A percentile compares a stretch with the other conserved stretches of the same genome.
phyloP scores from a whole-genome alignment of 2,329 filamentous ascomycete species.

The Teratosphaeria epicoccoides region DNA sequence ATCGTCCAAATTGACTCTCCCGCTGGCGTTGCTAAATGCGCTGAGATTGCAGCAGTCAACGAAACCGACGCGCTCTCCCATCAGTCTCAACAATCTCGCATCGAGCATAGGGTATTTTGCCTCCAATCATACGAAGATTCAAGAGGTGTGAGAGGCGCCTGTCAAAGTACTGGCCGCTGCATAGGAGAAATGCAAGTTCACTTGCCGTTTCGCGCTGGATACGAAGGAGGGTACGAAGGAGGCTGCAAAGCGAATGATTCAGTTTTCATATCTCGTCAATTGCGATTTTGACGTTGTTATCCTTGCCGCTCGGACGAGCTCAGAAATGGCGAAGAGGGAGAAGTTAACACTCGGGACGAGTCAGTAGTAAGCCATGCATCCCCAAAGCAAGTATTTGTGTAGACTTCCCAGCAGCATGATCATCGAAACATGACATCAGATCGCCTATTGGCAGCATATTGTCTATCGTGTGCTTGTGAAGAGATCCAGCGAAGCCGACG shows the following conservation, averaged over 20 bases:
- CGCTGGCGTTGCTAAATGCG: slow-evolving; percentile 28
- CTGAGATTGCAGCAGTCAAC: slow-evolving; percentile 39
- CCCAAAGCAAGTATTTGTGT: too few relatives aligned
- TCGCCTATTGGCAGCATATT: too few relatives aligned
- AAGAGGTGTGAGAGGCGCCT: slow-evolving; percentile 7
- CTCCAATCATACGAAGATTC: slow-evolving; percentile 8
- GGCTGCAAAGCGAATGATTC: slow-evolving; percentile 4
- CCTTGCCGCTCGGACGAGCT: slow-evolving; percentile 7
- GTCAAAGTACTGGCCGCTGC: slow-evolving; percentile 7
- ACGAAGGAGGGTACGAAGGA: slow-evolving; percentile 9
- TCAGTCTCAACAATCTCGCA: slow-evolving; percentile 45
- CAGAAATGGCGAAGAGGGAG: slow-evolving; percentile 5
- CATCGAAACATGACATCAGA: too few relatives aligned
- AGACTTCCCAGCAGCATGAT: too few relatives aligned
- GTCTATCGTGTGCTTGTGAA: too few relatives aligned
- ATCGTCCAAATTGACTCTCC: slow-evolving; percentile 36
- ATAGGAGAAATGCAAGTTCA: slow-evolving; percentile 7
- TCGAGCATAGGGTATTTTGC: slow-evolving; percentile 8
- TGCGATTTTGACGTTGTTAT: slow-evolving; percentile 10
- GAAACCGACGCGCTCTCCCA: slow-evolving; percentile 39
- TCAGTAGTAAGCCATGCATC: too few relatives aligned
- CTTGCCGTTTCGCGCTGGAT: slow-evolving; percentile 6
- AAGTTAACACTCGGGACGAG: too few relatives aligned
- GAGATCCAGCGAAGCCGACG: too few relatives aligned
- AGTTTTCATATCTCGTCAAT: slow-evolving; percentile 10